phyloP scores from a whole-genome alignment of 805 yeast species.

The Spathaspora passalidarum region DNA sequence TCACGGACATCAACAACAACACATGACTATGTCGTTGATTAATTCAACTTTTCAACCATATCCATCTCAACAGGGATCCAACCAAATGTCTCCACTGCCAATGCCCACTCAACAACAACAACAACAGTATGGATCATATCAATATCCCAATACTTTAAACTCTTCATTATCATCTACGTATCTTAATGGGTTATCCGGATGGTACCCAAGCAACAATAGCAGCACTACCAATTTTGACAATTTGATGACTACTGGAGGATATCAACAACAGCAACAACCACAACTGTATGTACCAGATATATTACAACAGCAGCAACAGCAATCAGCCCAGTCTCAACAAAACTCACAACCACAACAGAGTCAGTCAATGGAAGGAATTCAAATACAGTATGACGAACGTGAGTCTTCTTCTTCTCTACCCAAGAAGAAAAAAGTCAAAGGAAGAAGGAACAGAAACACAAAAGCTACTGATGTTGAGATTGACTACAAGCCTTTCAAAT shows the following conservation, averaged over 20 bases:
- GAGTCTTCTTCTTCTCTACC: constrained; percentile 4
- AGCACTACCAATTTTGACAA: constrained; percentile 3
- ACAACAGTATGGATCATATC: constrained; percentile 1
- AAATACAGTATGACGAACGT: neutral
- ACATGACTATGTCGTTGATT: neutral
- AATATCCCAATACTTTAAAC: neutral
- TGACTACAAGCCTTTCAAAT: constrained; percentile 25
- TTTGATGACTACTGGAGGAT: neutral
- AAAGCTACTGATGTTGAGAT: constrained; percentile 17
- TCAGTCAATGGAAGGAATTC: neutral
- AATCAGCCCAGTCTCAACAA: constrained; percentile 4
- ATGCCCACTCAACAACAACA: constrained; percentile 7
- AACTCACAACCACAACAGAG: constrained; percentile 1
- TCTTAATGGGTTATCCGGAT: neutral
- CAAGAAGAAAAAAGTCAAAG: constrained; percentile 9
- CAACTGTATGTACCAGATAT: neutral
- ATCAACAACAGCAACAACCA: constrained; percentile 1
- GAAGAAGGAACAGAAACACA: constrained; percentile 8
- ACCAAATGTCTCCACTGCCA: constrained; percentile 5
- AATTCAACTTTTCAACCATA: constrained; percentile 1
- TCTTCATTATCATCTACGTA: constrained; percentile 1
- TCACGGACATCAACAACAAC: constrained; percentile 10
- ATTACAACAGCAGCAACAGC: neutral
- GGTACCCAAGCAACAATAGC: constrained; percentile 1
- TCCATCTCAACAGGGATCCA: constrained; percentile 1